Conservation (phyloP, 352 stramenopile genomes). For the Pythium guiyangense region DNA sequence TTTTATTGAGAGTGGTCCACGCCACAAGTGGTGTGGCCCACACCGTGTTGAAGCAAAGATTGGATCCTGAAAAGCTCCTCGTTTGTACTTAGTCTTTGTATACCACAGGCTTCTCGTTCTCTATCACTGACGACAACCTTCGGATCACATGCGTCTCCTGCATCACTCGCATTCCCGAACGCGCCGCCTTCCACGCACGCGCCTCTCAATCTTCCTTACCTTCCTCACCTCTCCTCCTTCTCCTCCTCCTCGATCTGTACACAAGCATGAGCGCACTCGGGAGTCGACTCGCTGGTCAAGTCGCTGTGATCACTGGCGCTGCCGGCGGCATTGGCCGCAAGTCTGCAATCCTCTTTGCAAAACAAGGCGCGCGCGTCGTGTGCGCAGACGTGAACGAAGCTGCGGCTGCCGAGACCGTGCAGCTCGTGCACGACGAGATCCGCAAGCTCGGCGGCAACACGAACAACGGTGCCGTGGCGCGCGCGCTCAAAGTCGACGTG, state of each 20-base stretch:
- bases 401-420: slow-evolving; percentile 54
- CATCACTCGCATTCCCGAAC: not conserved
- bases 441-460: slow-evolving; percentile 40
- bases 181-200: slow-evolving; percentile 6
- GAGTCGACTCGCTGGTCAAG: slow-evolving; percentile 58
- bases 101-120: too few species aligned
- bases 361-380: slow-evolving; percentile 73
- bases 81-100: too few species aligned
- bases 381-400: slow-evolving; percentile 77
- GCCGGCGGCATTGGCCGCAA: slow-evolving; percentile 80
- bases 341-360: slow-evolving; percentile 77
- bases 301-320: slow-evolving; percentile 82
- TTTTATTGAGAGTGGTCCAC: too few species aligned
- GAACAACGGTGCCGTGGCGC: slow-evolving; percentile 36
- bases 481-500: slow-evolving; percentile 60
- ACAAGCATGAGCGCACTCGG: slow-evolving; percentile 44
- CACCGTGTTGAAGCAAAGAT: too few species aligned
- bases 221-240: not conserved
- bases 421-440: slow-evolving; percentile 64
- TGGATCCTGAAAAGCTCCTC: too few species aligned
- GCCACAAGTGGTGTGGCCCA: too few species aligned
- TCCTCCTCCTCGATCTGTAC: not conserved
- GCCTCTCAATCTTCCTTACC: not conserved
- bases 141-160: too few species aligned
- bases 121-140: too few species aligned